Conservation (phyloP, 2,329 filamentous ascomycete species). For the Lithohypha guttulata region DNA sequence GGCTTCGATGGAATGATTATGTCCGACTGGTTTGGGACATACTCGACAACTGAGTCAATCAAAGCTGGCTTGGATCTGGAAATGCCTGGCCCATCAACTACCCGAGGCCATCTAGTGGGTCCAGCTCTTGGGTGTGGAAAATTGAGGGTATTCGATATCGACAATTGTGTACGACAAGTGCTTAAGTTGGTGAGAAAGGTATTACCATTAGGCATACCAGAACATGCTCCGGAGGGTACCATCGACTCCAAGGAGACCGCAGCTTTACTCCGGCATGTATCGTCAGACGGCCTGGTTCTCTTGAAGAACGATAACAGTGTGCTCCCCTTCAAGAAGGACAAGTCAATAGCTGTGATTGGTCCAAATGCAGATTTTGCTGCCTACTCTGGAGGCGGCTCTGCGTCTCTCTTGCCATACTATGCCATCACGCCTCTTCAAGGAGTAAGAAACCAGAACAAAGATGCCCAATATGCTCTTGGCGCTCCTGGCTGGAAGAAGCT, state of each 20-base stretch:
- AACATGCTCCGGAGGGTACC: conserved; percentile 44
- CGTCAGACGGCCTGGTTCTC: conserved; percentile 60
- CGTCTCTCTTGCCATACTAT: conserved; percentile 40
- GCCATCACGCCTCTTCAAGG: conserved; percentile 36
- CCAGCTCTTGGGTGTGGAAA: conserved; percentile 46
- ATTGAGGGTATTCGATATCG: conserved; percentile 44
- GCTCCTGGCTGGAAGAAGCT: conserved; percentile 56
- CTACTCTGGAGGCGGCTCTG: conserved; percentile 54
- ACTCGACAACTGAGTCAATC: conserved; percentile 35
- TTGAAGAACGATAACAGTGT: conserved; percentile 59
- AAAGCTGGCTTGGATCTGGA: conserved; percentile 38
- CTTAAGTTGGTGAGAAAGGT: conserved; percentile 51
- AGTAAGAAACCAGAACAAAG: conserved; percentile 28
- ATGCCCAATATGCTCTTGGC: conserved; percentile 46
- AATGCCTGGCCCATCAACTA: conserved; percentile 37
- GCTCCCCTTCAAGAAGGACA: conserved; percentile 44
- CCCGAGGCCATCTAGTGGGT: conserved; percentile 30
- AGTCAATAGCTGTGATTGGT: conserved; percentile 43
- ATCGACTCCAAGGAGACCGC: conserved; percentile 52
- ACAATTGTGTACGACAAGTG: conserved; percentile 48
- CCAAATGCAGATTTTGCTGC: conserved; percentile 41
- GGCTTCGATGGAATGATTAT: conserved; percentile 37
- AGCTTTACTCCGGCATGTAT: conserved; percentile 53
- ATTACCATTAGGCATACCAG: conserved; percentile 43
- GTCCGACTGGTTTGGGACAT: conserved; percentile 40